Conservation (phyloP, 2,329 filamentous ascomycete genomes). For the Penicillium sp. region DNA sequence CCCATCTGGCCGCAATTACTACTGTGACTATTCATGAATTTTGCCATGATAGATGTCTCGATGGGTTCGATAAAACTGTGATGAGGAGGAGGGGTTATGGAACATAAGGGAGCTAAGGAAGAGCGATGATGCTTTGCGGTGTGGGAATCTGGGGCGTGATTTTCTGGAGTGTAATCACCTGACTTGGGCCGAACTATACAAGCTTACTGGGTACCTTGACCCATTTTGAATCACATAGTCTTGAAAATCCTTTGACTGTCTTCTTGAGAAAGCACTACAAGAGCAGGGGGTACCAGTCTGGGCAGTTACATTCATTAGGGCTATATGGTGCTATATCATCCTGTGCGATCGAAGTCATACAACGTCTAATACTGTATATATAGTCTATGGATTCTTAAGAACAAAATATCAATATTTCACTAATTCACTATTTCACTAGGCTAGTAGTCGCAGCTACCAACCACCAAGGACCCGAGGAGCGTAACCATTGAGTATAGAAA, state of each 20-base stretch:
- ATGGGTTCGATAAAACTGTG: conserved; percentile 5
- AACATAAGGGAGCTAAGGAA: not conserved
- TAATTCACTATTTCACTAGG: not conserved
- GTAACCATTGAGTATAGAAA: not conserved
- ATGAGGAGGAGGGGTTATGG: not conserved
- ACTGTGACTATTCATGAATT: conserved; percentile 68
- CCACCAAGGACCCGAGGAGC: not conserved
- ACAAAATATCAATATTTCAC: not conserved
- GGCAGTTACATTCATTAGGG: no score
- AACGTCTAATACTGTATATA: no score
- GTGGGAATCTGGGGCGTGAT: conserved; percentile 1
- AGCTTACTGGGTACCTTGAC: no score
- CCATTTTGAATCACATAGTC: not conserved
- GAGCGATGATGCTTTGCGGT: not conserved
- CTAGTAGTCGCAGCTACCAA: not conserved
- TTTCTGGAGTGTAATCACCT: conserved; percentile 1
- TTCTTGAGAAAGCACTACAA: not conserved
- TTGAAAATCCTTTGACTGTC: no score
- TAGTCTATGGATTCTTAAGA: no score
- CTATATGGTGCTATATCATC: not conserved
- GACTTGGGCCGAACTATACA: not conserved
- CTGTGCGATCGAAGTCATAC: not conserved
- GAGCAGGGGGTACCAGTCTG: no score
- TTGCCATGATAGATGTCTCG: conserved; percentile 29
- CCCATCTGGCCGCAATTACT: conserved; percentile 64